phyloP scores from a whole-genome alignment of 2,329 filamentous ascomycete genomes.

The Mariannaea sp. region DNA sequence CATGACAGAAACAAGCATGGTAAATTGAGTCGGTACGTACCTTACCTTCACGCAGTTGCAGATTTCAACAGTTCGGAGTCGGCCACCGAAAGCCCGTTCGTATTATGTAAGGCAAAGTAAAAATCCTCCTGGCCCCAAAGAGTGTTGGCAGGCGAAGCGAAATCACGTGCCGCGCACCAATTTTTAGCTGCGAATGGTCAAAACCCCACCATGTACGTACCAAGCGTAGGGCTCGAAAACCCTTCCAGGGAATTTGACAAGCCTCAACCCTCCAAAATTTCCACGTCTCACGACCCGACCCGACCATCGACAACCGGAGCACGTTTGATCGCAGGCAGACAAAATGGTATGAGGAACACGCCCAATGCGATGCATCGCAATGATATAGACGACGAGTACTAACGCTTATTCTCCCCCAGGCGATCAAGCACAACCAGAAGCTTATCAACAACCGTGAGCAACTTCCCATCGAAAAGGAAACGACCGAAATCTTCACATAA shows the following conservation, averaged over 20 bases:
- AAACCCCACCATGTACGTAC: conserved; percentile 43
- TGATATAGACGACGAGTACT: conserved; percentile 34
- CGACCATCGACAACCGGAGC: conserved; percentile 50
- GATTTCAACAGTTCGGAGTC: neutral
- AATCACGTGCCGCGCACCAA: conserved; percentile 33
- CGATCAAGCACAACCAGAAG: conserved; percentile 99
- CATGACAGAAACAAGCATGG: too few relatives aligned
- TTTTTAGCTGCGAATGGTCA: conserved; percentile 21
- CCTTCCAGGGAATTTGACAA: conserved; percentile 49
- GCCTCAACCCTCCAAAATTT: conserved; percentile 46
- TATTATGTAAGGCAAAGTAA: conserved; percentile 1
- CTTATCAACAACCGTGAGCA: conserved; percentile 91
- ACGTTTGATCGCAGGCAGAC: conserved; percentile 58
- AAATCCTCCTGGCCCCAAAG: neutral
- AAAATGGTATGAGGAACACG: conserved; percentile 54
- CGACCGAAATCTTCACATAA: conserved; percentile 34
- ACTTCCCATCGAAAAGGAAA: conserved; percentile 37
- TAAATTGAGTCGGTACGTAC: too few relatives aligned
- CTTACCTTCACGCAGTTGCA: too few relatives aligned
- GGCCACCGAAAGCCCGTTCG: neutral
- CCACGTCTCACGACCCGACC: conserved; percentile 48
- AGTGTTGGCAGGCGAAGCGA: conserved; percentile 1
- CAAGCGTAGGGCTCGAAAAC: conserved; percentile 49
- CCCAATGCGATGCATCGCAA: conserved; percentile 31
- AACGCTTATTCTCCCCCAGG: conserved; percentile 55